A percentile compares a stretch with the other conserved stretches of the same genome.
Conservation (phyloP, 2,329 filamentous ascomycete genomes). For the Verticillium albo-atrum region DNA sequence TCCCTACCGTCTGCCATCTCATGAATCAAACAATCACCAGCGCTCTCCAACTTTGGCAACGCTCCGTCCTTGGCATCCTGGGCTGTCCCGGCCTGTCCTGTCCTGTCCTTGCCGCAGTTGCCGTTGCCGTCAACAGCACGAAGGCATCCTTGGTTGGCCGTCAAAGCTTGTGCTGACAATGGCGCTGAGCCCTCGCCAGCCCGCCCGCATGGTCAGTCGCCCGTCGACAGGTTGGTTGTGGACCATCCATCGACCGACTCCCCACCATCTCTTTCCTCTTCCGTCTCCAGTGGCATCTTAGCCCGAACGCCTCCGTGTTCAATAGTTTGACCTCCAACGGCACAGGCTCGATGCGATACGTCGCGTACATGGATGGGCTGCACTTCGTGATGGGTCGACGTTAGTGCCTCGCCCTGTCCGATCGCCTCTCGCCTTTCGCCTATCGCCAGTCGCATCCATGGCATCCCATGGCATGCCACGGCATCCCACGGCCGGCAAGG, state of each 20-base stretch:
- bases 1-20: not conserved
- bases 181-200: too few relatives aligned
- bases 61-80: not conserved
- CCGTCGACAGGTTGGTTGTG: too few relatives aligned
- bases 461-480: not conserved
- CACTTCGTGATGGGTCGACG: not conserved
- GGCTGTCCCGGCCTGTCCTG: too few relatives aligned
- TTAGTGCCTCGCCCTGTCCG: not conserved
- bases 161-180: too few relatives aligned
- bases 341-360: not conserved
- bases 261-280: not conserved
- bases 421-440: not conserved
- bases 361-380: not conserved
- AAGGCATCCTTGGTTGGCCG: too few relatives aligned
- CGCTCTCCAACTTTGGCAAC: not conserved
- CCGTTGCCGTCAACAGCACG: too few relatives aligned
- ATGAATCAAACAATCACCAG: not conserved
- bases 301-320: not conserved
- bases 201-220: not conserved
- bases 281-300: not conserved
- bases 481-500: too few relatives aligned
- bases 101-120: too few relatives aligned
- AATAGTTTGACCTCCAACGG: not conserved
- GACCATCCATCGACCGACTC: not conserved
- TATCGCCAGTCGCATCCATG: not conserved